Evolutionary conservation across 2,329 filamentous ascomycete genomes (phyloP).

Genomic region (Eutypella sp.): DNA sequence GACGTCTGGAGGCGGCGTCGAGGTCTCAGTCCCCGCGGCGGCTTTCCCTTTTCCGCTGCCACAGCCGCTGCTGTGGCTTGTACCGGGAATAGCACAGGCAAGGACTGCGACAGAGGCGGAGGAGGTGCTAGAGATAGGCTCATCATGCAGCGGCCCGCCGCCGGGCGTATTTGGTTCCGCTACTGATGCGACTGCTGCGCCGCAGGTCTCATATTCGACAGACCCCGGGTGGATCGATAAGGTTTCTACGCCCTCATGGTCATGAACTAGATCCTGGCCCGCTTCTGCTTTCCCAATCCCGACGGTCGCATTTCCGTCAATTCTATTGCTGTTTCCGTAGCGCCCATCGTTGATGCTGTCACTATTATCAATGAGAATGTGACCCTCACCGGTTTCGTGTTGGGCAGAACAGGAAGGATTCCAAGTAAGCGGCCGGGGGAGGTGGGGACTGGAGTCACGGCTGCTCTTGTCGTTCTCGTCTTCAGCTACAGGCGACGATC

Average conservation of each 20-base stretch:
- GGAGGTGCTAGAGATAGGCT: background rate
- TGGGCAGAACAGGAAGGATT: background rate
- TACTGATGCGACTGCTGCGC: too few relatives aligned
- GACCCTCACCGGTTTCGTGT: background rate
- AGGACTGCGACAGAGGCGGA: too few relatives aligned
- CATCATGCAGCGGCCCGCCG: conserved; percentile 10
- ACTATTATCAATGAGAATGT: too few relatives aligned
- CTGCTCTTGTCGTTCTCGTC: background rate
- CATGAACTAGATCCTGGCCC: too few relatives aligned
- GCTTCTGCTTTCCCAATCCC: background rate
- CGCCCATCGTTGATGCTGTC: too few relatives aligned
- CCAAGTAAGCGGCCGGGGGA: too few relatives aligned
- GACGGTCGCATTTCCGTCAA: background rate
- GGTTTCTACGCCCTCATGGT: too few relatives aligned
- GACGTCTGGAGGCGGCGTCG: background rate
- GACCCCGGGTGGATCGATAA: background rate
- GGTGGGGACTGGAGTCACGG: background rate
- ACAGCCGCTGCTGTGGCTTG: background rate
- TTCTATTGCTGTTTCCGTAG: too few relatives aligned
- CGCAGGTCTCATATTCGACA: too few relatives aligned
- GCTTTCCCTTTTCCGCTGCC: background rate
- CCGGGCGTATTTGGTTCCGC: too few relatives aligned
- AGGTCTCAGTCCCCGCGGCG: background rate
- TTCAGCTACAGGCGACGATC: background rate
- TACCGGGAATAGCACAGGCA: too few relatives aligned